Evolutionary conservation across 139 green algal species (phyloP), one percentile per base, ranked within the genome.

Genomic region (Micractinium sp.): DNA sequence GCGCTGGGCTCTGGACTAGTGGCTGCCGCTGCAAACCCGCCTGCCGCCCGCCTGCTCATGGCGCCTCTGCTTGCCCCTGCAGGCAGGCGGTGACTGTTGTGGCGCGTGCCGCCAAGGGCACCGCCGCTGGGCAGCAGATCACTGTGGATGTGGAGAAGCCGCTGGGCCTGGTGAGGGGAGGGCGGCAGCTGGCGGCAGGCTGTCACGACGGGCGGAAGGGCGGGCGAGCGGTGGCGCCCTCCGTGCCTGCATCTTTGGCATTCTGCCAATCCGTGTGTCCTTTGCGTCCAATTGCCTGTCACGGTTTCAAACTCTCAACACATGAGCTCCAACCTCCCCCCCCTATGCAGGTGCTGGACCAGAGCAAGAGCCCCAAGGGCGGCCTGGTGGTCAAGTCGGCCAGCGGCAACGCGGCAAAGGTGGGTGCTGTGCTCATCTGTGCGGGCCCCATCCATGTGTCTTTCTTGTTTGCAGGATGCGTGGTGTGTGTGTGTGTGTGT

Each of bases 81-180:
- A 76, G 86, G 38, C 69, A 86, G 53, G 77, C 87, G 23, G 76
- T 79, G 5, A 78, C 39, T 15, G 39, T 90, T 4, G 76, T 78
- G 60, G 87, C 87, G 33, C 87, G 87, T 27, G 79, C 67, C 36
- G 19, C 47, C 87, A 90, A 85, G 75, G 35, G n/a, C 33, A 47
- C 56, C 38, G 33, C 79, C 23, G 63, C 87, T n/a, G 79, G 79
- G 56, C 25, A 38, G 33, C 87, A 90, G 79, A 63, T 90, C n/a
- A 91, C 97, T 94, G 94, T 98, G 4, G 95, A 98, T 35, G 89
- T 99, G 27, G 96, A 98, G 80, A 99, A 99, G 94, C 97, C 97
- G 0, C 90, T 98, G 69, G 96, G 97, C 31, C 89, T 99, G 56
- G 94, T 91, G 56, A 27, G 85, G 73, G 35, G 12, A n/a, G 2